A percentile compares a stretch with the other conserved stretches of the same genome.
Evolutionary conservation across 2,329 filamentous ascomycete species (phyloP).

Genomic region (Mycocentrospora acerina): DNA sequence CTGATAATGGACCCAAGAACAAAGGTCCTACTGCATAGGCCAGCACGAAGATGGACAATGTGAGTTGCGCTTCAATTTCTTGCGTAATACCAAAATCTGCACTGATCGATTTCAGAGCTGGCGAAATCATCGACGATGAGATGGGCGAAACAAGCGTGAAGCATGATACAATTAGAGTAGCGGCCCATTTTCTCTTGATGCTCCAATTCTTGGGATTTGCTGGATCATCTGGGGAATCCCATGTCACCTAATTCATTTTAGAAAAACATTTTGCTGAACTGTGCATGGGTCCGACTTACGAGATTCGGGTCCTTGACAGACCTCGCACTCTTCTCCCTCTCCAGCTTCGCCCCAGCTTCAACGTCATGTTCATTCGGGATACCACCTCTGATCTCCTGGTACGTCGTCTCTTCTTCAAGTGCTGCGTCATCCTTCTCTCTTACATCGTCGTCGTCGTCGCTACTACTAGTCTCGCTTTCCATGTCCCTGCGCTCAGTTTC

Average conservation of each 20-base stretch:
- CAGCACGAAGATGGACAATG: constrained; percentile 44
- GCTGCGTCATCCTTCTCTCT: constrained; percentile 15
- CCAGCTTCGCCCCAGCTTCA: constrained; percentile 22
- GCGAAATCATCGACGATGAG: constrained; percentile 44
- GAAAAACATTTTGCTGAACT: neutral
- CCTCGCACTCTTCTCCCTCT: constrained; percentile 27
- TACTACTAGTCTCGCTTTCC: constrained; percentile 12
- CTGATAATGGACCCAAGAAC: constrained; percentile 40
- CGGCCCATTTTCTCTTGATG: constrained; percentile 46
- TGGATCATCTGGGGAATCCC: constrained; percentile 50
- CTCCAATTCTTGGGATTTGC: constrained; percentile 52
- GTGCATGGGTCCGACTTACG: constrained; percentile 14
- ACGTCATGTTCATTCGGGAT: constrained; percentile 35
- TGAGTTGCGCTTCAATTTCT: constrained; percentile 34
- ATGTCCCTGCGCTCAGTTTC: constrained; percentile 26
- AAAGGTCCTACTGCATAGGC: constrained; percentile 45
- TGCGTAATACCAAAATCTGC: constrained; percentile 38
- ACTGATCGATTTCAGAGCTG: constrained; percentile 35
- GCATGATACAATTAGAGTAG: constrained; percentile 45
- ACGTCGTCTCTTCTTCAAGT: constrained; percentile 13
- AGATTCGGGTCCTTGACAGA: constrained; percentile 38
- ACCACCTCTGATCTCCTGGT: constrained; percentile 30
- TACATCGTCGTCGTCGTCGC: constrained; percentile 12
- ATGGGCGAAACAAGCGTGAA: constrained; percentile 46
- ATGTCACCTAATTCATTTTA: constrained; percentile 40